Base-by-base conservation (phyloP, 805 yeast genomes). In the Metschnikowia continentalis region DNA sequence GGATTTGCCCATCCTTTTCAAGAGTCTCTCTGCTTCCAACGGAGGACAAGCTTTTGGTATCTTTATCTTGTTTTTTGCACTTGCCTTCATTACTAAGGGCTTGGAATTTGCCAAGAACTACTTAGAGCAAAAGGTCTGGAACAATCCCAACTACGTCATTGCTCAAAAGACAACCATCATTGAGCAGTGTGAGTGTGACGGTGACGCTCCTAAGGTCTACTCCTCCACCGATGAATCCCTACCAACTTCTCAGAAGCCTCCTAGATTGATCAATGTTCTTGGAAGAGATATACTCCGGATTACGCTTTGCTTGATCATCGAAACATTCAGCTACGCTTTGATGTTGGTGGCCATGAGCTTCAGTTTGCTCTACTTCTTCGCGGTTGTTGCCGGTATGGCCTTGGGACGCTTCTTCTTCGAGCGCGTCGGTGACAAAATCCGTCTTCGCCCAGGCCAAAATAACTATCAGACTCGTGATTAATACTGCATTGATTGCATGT, bases 311-410 rank as follows among this genome's bases (percentile, higher is more conserved):
- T 82, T 87, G 54, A 63, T 81, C 15, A 79, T 87, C 2, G 85
- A 87, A 19, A 72, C 86, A 75, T 62, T 87, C 45, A 84, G 86
- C 11, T 87, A 83, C 62, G 84, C 84, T 35, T 67, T 87, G 59
- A 87, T 87, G 95, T 75, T 87, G 69, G 90, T 83, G 14, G 86
- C 86, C 5, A 87, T 87, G 95, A 74, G 86, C 38, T 86, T 74
- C 62, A 77, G 85, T 7, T 57, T 85, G 42, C 68, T 81, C 0
- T 87, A 87, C 57, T 84, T 87, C 65, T 87, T 87, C 67, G 92
- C 88, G 1, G 83, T 85, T 32, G 80, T 84, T 15, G 59, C 83
- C 15, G 95, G 95, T 10, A 69, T 85, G 52, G 77, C 90, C 0
- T 69, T 85, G 50, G 88, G 89, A 35, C 88, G 86, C 59, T 80